Evolutionary conservation across 805 yeast genomes (phyloP).

Genomic region (Kluyveromyces nonfermentans): DNA sequence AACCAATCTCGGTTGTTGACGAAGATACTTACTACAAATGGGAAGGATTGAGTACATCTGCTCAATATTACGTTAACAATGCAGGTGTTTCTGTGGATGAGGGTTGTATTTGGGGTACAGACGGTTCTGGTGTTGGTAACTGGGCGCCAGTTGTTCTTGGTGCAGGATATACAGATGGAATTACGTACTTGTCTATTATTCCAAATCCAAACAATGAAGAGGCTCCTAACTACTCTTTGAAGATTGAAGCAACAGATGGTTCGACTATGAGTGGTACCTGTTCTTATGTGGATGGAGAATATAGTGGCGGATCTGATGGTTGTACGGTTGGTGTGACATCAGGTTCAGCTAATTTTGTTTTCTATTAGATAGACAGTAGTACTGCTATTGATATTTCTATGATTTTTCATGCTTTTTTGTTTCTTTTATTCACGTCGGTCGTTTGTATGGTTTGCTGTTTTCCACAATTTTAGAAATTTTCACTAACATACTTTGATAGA

Average conservation of each 20-base stretch:
- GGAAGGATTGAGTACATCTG: slow-evolving; percentile 55
- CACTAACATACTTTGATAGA: no score
- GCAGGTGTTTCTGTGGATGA: slow-evolving; percentile 62
- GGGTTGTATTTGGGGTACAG: slow-evolving; percentile 65
- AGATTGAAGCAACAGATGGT: slow-evolving; percentile 65
- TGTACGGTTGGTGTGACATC: slow-evolving; percentile 63
- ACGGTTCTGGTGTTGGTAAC: slow-evolving; percentile 56
- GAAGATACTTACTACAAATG: slow-evolving; percentile 50
- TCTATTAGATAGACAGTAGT: slow-evolving; percentile 29
- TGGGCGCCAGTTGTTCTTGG: slow-evolving; percentile 77
- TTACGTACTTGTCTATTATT: slow-evolving; percentile 59
- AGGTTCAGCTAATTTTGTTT: slow-evolving; percentile 55
- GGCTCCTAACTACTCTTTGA: slow-evolving; percentile 53
- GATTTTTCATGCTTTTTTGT: not conserved
- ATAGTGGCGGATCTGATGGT: slow-evolving; percentile 65
- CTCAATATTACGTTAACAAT: slow-evolving; percentile 69
- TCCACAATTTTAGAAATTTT: no score
- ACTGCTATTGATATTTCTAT: slow-evolving; percentile 2
- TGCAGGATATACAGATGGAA: slow-evolving; percentile 56
- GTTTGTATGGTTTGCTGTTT: no score
- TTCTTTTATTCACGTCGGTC: no score
- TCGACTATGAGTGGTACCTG: slow-evolving; percentile 60
- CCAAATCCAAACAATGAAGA: slow-evolving; percentile 65
- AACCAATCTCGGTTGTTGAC: slow-evolving; percentile 52
- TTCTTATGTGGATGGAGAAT: slow-evolving; percentile 67